Evolutionary conservation across 768 basidiomycete genomes (phyloP), one percentile per base, ranked within the genome.

Genomic region (Kwoniella sp.): DNA sequence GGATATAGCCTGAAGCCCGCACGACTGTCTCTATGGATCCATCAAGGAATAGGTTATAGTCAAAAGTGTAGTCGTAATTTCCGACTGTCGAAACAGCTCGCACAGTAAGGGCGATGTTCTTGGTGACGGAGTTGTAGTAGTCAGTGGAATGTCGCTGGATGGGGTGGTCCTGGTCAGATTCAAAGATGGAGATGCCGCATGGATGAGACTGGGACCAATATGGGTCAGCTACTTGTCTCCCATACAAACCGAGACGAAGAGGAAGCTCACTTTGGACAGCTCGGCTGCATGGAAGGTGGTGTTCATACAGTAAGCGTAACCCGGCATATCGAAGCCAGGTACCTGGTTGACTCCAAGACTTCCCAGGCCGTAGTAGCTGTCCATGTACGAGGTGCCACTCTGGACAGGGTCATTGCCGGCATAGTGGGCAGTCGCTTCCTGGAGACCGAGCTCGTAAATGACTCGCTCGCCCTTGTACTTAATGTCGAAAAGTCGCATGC

Each of bases 1-100:
- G 87, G 60, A 88, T 81, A 71, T 88, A 88, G 1, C 87, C 87
- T 3, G 86, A 87, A 0, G 87, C 87, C 9, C 87, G 87, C n/a
- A 71, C 59, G 1, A 85, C 81, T 22, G 87, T 86, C 79, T 88
- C 87, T 19, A 88, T 83, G 2, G 85, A 86, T 4, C 87, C 87
- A 65, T 88, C 87, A 19, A 87, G 70, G 58, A 85, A 84, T 81
- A 87, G 88, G 5, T 83, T 83, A 69, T 88, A 88, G 65, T 87
- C 87, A 70, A 87, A 88, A 83, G 48, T 15, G 29, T 62, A 49
- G 22, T 63, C 46, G 29, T 85, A 67, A 21, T 59, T 5, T 84
- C 86, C 49, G 6, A 71, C 54, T 17, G 64, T 63, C 6, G 56
- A 60, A 30, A 68, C 56, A 25, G 46, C 58, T 47, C 71, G 53